phyloP scores from a whole-genome alignment of 2,329 filamentous ascomycete genomes.

The Cyphellophora europaea region DNA sequence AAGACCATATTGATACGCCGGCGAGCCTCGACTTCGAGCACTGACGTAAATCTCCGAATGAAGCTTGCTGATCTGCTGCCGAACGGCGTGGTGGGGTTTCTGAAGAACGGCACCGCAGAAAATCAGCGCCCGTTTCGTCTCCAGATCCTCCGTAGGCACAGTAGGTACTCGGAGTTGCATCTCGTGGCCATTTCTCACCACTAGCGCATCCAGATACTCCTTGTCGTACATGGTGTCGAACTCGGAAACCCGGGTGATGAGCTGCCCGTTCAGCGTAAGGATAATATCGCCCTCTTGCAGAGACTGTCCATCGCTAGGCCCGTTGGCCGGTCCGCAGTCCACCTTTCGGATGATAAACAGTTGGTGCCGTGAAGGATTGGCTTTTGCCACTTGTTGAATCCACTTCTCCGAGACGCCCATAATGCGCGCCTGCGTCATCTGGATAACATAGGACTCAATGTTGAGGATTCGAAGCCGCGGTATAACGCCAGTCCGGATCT shows the following conservation, averaged over 20 bases:
- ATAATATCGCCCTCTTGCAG: conserved; percentile 88
- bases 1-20: conserved; percentile 80
- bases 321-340: conserved; percentile 45
- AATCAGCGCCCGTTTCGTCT: conserved; percentile 82
- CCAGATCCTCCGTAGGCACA: conserved; percentile 77
- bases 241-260: conserved; percentile 88
- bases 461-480: conserved; percentile 85
- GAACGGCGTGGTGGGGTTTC: conserved; percentile 86
- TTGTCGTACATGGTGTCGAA: conserved; percentile 95
- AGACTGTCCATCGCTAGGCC: conserved; percentile 35
- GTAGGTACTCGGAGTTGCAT: conserved; percentile 70
- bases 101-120: conserved; percentile 95
- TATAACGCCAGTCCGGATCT: conserved; percentile 69
- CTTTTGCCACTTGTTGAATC: conserved; percentile 81
- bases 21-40: conserved; percentile 71
- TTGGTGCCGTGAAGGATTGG: conserved; percentile 88
- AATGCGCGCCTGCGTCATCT: conserved; percentile 92
- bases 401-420: conserved; percentile 96
- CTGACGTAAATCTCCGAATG: conserved; percentile 96
- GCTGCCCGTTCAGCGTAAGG: conserved; percentile 78
- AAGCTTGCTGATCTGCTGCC: conserved; percentile 93
- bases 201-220: conserved; percentile 69
- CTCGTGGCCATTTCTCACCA: conserved; percentile 78
- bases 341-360: conserved; percentile 98
- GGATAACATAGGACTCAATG: conserved; percentile 87